Base-by-base conservation (phyloP, 139 green algal species). In the Yamagishiella unicocca region DNA sequence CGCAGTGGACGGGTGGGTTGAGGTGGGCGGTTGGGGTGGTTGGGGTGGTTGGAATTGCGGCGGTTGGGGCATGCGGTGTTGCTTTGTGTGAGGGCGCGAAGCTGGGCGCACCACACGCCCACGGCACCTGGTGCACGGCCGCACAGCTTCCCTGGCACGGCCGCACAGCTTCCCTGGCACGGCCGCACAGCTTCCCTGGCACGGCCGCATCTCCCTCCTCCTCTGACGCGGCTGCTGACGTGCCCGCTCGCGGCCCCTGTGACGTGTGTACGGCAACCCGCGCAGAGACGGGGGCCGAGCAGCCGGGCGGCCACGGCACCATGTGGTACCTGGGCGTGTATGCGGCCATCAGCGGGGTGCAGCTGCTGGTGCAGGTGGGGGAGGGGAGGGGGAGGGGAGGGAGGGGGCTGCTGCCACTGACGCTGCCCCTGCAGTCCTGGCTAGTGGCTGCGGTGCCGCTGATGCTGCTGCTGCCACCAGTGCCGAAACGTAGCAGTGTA, bases 321-420 rank as follows among this genome's bases (percentile, higher is more conserved):
- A 91, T 87, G 82, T 96, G 92, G 92, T 91, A 91, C 77, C 84
- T 91, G 91, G 83, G 76, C 10, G 77, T 96, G 64, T 96, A 95
- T 71, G 85, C 89, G n/a, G 87, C 73, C 72, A 94, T 95, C 85
- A 92, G 81, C 29, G 88, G 70, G 0, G 43, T 72, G 35, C 90
- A 94, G 90, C 82, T 93, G 31, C 21, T 90, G 37, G 55, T 93
- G 54, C 42, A 80, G 83, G 74, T 92, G 53, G 50, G 50, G 12
- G 17, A 12, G 50, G 50, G 12, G 12, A 12, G 17, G 12, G 50
- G n/a, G 89, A 31, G 37, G 21, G 37, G 88, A 88, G 53, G 37
- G 21, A 58, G n/a, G n/a, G n/a, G n/a, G n/a, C n/a, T n/a, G n/a
- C n/a, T n/a, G n/a, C n/a, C n/a, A n/a, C n/a, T n/a, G n/a, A n/a